Evolutionary conservation across 139 green algal genomes (phyloP), one percentile per base, ranked within the genome.

Genomic region (Micromonas commoda): DNA sequence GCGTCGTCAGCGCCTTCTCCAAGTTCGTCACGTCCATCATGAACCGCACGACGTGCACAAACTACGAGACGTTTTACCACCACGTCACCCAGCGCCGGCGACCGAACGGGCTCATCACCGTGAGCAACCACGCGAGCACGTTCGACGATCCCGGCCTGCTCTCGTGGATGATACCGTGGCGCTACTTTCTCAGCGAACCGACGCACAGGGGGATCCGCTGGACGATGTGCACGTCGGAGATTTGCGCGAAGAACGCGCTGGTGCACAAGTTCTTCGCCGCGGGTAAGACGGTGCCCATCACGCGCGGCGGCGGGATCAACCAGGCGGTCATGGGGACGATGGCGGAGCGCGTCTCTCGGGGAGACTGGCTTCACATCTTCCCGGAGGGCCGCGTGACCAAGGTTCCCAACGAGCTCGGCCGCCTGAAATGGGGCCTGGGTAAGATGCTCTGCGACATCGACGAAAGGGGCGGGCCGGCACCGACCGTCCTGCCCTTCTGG

Each of bases 211-310:
- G 66, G 64, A 73, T 54, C 24, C 76, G 76, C 1, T 81, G 76
- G 76, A 81, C 76, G 76, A 32, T 81, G 64, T 81, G 76, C 76
- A 63, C 76, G 29, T 64, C 66, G 61, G 76, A 81, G 53, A 69
- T 81, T 26, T 76, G 64, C 64, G 54, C 61, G 13, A 76, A 45
- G 64, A 76, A 65, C 21, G 52, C 21, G 24, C 39, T 65, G 4
- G 9, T 24, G 63, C 26, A 63, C 28, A 28, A 31, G 35, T 81
- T 76, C 65, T 77, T 81, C 53, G 19, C 51, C 20, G 34, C 34
- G 13, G 76, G 76, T 9, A 81, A 81, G 52, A 53, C 51, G 35
- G 31, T 81, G 76, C 65, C 76, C 37, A 76, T 81, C 65, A 66
- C 52, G 1, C 35, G 76, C 28, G 76, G 76, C 6, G 51, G 53